Conservation (phyloP, 2,329 filamentous ascomycete genomes). For the Calonectria leucothoes region DNA sequence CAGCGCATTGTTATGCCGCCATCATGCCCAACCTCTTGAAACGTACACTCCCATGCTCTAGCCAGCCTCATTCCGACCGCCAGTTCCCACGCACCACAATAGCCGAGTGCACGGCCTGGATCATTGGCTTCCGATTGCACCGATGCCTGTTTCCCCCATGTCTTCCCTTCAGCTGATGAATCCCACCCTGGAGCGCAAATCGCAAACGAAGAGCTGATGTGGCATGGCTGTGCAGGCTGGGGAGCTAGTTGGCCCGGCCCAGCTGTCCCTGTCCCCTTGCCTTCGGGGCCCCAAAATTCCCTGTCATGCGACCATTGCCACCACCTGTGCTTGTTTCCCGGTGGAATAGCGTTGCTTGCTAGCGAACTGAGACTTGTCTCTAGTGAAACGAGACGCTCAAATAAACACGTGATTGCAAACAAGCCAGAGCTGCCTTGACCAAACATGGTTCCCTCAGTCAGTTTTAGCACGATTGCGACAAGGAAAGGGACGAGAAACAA, state of each 20-base stretch:
- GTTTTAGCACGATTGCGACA: background rate
- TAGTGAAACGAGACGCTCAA: background rate
- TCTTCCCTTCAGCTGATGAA: background rate
- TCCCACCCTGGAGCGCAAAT: background rate
- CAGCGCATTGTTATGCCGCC: background rate
- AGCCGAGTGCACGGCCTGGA: background rate
- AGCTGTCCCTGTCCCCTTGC: background rate
- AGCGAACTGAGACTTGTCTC: background rate
- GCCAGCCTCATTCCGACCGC: background rate
- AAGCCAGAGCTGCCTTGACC: background rate
- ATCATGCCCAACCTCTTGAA: background rate
- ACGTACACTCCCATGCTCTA: background rate
- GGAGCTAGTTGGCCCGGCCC: background rate
- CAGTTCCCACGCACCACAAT: background rate
- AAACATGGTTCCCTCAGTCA: background rate
- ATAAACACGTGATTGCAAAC: background rate
- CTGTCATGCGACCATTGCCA: background rate
- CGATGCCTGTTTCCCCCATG: background rate
- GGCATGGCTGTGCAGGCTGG: too few relatives aligned
- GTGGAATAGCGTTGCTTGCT: background rate
- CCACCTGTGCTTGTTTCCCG: background rate
- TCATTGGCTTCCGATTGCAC: background rate
- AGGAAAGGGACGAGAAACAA: background rate
- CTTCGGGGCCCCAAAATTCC: background rate
- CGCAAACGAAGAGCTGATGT: background rate